Base-by-base conservation (phyloP, 1,284 basidiomycete species). In the Cryptococcus sp. region DNA sequence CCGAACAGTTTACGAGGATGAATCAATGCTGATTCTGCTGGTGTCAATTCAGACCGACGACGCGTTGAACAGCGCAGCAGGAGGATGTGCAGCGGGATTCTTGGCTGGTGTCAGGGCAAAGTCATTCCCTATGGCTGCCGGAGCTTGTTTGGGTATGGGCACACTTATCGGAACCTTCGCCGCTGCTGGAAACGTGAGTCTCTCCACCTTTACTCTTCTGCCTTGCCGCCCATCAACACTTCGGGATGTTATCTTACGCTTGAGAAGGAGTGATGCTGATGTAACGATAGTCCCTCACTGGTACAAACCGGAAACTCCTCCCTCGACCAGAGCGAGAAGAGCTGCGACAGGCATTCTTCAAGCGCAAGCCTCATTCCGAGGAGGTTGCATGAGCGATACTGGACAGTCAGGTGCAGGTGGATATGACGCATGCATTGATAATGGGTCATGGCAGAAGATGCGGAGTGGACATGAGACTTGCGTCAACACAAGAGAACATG, bases 1-100 rank as follows among this genome's bases (percentile, higher is more conserved):
- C 46, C 25, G 17, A 11, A 5, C 40, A 39, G 20, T 27, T 17
- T 52, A 35, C 13, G 47, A 49, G 16, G 20, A n/a, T n/a, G 38
- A 45, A 25, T 19, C 17, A 52, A 58, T 35, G 49, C 62, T 66
- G 50, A 61, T 43, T 16, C 38, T 38, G 23, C 50, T 16, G n/a
- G n/a, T 47, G 19, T 17, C 22, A 43, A 27, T 1, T 17, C 60
- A 79, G 79, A 89, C 85, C 67, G 84, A 92, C 65, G 93, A 96
- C 74, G 82, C 88, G 39, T 73, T 91, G 68, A 97, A 94, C 73
- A 88, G 89, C 55, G 89, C 89, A 50, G 86, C 86, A 53, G 93
- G 91, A 63, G 93, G 90, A 57, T 96, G 93, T 79, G 93, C 93
- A 51, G 92, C 93, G 55, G 93, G 93, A 50, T 90, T 96, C 78